A percentile compares a stretch with the other conserved stretches of the same genome.
phyloP scores from a whole-genome alignment of 2,329 filamentous ascomycete species.

The Ceratocystis harringtonii region DNA sequence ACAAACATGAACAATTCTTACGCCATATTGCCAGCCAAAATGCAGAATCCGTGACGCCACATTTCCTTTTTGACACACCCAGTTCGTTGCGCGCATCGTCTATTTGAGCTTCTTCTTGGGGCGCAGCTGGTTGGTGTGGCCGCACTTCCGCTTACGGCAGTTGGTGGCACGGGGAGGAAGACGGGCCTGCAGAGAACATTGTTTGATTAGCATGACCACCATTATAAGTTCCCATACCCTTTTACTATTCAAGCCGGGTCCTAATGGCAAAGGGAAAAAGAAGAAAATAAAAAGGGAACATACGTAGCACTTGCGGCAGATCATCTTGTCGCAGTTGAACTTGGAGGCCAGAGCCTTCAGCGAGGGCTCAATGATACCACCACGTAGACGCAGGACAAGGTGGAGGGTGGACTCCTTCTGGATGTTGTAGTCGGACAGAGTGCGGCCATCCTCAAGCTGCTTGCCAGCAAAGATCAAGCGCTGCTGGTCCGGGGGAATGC shows the following conservation, averaged over 20 bases:
- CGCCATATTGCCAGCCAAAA: slow-evolving; percentile 17
- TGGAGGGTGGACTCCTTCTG: slow-evolving; percentile 99
- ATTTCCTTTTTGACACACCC: slow-evolving; percentile 24
- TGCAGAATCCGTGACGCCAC: slow-evolving; percentile 29
- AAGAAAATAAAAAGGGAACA: slow-evolving; percentile 30
- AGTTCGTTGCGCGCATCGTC: slow-evolving; percentile 23
- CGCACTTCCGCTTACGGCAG: slow-evolving; percentile 99
- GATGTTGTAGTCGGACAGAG: slow-evolving; percentile 97
- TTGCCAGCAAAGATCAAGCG: slow-evolving; percentile 98
- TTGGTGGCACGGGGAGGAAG: slow-evolving; percentile 98
- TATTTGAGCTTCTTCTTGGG: slow-evolving; percentile 99
- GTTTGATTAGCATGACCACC: background rate
- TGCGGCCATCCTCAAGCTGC: slow-evolving; percentile 97
- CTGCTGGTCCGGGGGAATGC: slow-evolving; percentile 95
- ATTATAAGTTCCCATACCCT: background rate
- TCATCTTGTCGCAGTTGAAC: slow-evolving; percentile 99
- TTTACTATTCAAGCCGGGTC: background rate
- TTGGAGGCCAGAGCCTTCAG: slow-evolving; percentile 96
- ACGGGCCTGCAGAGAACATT: slow-evolving; percentile 39
- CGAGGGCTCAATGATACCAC: slow-evolving; percentile 98
- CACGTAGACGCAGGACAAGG: slow-evolving; percentile 95
- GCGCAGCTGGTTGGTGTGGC: slow-evolving; percentile 99
- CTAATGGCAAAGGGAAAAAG: background rate
- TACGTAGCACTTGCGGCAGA: slow-evolving; percentile 99
- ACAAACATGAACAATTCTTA: slow-evolving; percentile 15